phyloP scores from a whole-genome alignment of 495 filamentous ascomycete species.

The Chlorociboria aeruginascens region DNA sequence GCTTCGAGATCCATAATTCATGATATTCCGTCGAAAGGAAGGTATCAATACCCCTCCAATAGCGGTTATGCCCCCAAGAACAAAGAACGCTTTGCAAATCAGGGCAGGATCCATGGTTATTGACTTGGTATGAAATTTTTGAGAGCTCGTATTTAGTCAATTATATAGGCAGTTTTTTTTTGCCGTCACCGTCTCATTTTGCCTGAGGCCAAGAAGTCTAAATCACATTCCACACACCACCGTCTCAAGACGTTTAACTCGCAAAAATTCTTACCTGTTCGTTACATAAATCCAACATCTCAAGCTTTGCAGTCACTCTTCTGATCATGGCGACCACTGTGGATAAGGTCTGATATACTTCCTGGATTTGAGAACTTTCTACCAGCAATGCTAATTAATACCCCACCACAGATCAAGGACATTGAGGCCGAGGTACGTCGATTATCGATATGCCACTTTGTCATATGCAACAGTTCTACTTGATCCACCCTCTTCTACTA shows the following conservation, averaged over 20 bases:
- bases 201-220: background rate
- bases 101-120: slow-evolving; percentile 21
- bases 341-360: slow-evolving; percentile 58
- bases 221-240: background rate
- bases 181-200: slow-evolving; percentile 2
- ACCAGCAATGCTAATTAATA: slow-evolving; percentile 5
- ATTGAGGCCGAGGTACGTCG: slow-evolving; percentile 79
- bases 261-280: background rate
- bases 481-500: background rate
- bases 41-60: slow-evolving; percentile 27
- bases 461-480: no score
- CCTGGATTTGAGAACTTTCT: background rate
- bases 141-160: no score
- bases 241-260: no score
- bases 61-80: slow-evolving; percentile 26
- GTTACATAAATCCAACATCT: no score
- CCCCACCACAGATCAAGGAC: slow-evolving; percentile 74
- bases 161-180: no score
- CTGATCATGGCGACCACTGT: slow-evolving; percentile 86
- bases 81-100: slow-evolving; percentile 35
- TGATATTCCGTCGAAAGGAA: slow-evolving; percentile 27
- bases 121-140: no score
- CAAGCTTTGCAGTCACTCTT: no score
- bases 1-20: slow-evolving; percentile 37
- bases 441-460: background rate